Percentiles rank a stretch among this genome's conserved stretches.
These are phyloP conservation scores for Colletotrichum orchidophilum DNA, from an alignment of 2,329 filamentous ascomycete genomes.

Conservation along the genomic window DNA sequence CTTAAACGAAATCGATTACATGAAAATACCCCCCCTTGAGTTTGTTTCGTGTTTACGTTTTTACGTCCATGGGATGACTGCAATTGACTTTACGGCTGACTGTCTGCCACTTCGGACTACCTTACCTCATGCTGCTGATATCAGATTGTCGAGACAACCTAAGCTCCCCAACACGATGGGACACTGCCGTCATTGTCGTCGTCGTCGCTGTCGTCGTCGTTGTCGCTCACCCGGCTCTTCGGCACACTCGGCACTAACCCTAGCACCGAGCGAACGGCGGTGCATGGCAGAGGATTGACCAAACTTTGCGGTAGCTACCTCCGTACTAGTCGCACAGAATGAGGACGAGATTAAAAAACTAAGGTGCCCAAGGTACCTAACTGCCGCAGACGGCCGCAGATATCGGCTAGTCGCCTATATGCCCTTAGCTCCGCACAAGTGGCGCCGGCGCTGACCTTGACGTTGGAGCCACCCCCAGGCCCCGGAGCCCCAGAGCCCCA, in stretches of 20 bases:
- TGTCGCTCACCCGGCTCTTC: background rate
- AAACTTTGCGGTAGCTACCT: too few relatives aligned
- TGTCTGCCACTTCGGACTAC: background rate
- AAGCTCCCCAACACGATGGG: too few relatives aligned
- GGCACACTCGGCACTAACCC: background rate
- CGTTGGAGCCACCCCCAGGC: background rate
- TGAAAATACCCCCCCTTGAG: too few relatives aligned
- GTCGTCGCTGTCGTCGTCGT: background rate
- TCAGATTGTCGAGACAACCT: slow-evolving; percentile 7
- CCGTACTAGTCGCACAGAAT: background rate
- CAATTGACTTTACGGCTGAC: slow-evolving; percentile 3
- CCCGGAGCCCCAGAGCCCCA: too few relatives aligned
- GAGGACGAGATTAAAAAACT: background rate
- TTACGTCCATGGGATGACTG: background rate
- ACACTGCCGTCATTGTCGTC: too few relatives aligned
- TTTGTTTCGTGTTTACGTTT: too few relatives aligned
- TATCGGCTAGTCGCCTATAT: background rate
- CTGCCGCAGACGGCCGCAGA: background rate
- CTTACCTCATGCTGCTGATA: background rate
- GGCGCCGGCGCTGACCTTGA: background rate
- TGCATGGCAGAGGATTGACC: background rate
- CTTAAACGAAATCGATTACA: background rate
- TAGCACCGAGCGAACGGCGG: background rate
- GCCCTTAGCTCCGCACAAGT: background rate
- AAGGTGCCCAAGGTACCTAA: background rate